Base-by-base conservation (phyloP, 208 protist species). In the Kentomonas sorsogonicus region DNA sequence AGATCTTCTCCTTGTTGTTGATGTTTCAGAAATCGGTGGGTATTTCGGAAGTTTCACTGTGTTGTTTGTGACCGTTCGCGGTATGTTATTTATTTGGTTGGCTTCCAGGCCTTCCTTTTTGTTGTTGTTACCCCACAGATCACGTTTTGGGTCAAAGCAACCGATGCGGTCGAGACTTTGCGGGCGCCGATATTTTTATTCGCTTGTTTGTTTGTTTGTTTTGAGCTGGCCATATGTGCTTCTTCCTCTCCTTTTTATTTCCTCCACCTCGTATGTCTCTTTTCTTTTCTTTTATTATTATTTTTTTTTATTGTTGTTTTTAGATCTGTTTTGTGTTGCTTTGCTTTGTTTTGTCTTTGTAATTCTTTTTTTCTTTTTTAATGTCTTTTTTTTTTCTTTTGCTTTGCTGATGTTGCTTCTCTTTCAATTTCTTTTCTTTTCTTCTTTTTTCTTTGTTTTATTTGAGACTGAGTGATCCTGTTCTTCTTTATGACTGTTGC, bases 341-440 rank as follows among this genome's bases (percentile, higher is more conserved):
- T 11, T 25, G 10, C 36, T 60, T 39, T 60, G 46, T 45, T 47
- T 40, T 38, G 23, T 47, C 40, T 58, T 50, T 22, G 30, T 66
- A 55, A 66, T 66, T 55, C n/a, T 72, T 64, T 69, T 69, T 69
- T 66, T 70, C 45, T 66, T 62, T 58, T 58, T 47, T 47, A 38
- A 33, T 54, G 23, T 27, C 23, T 40, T 2, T 63, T 27, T 57
- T 7, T 33, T 60, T 48, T n/a, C 11, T 33, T 53, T 40, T 51
- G 25, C 31, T 65, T 68, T 47, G 29, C 6, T 40, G 25, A 36
- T 29, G 6, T 58, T 58, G 6, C 31, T 29, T 46, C 18, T 43
- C 41, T 55, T 13, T 40, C 4, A 15, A 34, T 6, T 55, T 16
- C n/a, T 55, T 52, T 52, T 46, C 52, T 52, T 38, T 33, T 31